A percentile compares a stretch with the other conserved stretches of the same genome.
phyloP scores from a whole-genome alignment of 352 stramenopile species.

The Phytophthora sp. region DNA sequence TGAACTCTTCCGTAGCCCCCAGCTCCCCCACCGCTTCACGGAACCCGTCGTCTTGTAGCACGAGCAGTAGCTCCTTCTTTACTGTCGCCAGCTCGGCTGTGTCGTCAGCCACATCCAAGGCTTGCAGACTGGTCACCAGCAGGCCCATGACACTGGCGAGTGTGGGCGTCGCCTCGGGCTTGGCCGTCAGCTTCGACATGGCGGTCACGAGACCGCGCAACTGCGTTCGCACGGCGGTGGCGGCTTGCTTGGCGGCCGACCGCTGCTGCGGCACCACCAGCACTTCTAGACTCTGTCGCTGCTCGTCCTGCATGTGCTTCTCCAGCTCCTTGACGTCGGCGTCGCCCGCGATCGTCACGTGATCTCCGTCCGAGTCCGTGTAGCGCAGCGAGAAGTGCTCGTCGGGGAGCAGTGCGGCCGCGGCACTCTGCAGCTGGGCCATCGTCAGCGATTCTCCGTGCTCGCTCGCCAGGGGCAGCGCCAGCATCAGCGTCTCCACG shows the following conservation, averaged over 20 bases:
- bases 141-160: constrained; percentile 36
- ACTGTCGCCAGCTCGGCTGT: constrained; percentile 35
- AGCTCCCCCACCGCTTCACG: constrained; percentile 26
- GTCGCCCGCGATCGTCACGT: constrained; percentile 53
- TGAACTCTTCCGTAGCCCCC: constrained; percentile 36
- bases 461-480: constrained; percentile 27
- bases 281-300: constrained; percentile 33
- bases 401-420: constrained; percentile 18
- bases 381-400: constrained; percentile 34
- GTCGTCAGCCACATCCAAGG: constrained; percentile 43
- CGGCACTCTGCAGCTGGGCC: constrained; percentile 23
- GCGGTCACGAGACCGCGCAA: constrained; percentile 46
- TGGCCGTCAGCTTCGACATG: constrained; percentile 50
- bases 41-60: constrained; percentile 38
- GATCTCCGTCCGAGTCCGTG: constrained; percentile 54
- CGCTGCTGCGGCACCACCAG: constrained; percentile 19
- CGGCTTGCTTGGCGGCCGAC: background rate
- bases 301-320: constrained; percentile 52
- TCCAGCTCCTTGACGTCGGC: constrained; percentile 47
- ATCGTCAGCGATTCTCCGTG: constrained; percentile 28
- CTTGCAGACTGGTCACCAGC: constrained; percentile 31
- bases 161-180: constrained; percentile 36
- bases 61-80: constrained; percentile 44
- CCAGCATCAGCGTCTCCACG: constrained; percentile 10
- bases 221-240: constrained; percentile 37